A percentile compares a stretch with the other conserved stretches of the same genome.
Conservation (phyloP, 2,329 filamentous ascomycete genomes). For the Neonectria ditissima region DNA sequence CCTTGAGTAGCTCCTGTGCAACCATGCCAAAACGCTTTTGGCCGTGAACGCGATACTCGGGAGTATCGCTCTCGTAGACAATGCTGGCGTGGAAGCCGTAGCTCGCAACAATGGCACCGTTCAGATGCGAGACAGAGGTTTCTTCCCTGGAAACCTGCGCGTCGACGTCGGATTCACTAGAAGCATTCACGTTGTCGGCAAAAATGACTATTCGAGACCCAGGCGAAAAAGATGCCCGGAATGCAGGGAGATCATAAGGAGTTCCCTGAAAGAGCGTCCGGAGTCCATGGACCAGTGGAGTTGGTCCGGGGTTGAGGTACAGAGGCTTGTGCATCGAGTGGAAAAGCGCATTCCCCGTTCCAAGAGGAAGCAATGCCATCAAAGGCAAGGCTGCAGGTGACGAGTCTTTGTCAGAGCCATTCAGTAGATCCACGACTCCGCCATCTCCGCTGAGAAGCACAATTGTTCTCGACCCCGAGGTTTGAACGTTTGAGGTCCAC, state of each 20-base stretch:
- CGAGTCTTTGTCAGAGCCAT: slow-evolving; percentile 60
- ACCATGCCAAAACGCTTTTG: slow-evolving; percentile 86
- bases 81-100: slow-evolving; percentile 92
- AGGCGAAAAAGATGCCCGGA: slow-evolving; percentile 70
- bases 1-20: slow-evolving; percentile 76
- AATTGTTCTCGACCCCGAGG: slow-evolving; percentile 62
- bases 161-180: slow-evolving; percentile 7
- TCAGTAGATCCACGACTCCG: slow-evolving; percentile 84
- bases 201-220: slow-evolving; percentile 64
- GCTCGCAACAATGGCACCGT: slow-evolving; percentile 87
- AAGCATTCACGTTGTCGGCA: slow-evolving; percentile 30
- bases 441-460: slow-evolving; percentile 90
- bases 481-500: slow-evolving; percentile 47
- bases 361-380: slow-evolving; percentile 69
- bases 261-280: slow-evolving; percentile 70
- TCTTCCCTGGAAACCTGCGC: slow-evolving; percentile 45
- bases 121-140: slow-evolving; percentile 57
- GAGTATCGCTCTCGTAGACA: slow-evolving; percentile 91
- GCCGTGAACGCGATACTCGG: slow-evolving; percentile 82
- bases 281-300: slow-evolving; percentile 62
- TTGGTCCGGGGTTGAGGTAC: slow-evolving; percentile 55
- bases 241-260: slow-evolving; percentile 68
- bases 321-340: slow-evolving; percentile 71
- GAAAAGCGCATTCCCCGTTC: slow-evolving; percentile 75
- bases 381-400: slow-evolving; percentile 50